Conservation (phyloP, 495 filamentous ascomycete genomes). For the Jackrogersella multiformis region DNA sequence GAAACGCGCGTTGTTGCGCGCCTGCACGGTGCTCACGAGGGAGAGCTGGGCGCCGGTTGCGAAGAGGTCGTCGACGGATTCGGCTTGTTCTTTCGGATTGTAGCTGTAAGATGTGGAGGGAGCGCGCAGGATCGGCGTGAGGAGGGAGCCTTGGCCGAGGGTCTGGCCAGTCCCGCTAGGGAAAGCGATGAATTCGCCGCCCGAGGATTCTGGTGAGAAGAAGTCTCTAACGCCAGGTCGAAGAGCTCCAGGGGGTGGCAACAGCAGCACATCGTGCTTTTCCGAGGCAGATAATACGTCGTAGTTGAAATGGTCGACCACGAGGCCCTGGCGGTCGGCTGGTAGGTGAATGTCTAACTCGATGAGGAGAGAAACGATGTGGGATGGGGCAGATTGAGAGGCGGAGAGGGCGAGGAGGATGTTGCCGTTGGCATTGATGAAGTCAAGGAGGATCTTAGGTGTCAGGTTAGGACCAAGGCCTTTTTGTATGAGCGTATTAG, state of each 20-base stretch:
- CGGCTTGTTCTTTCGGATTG: conserved; percentile 88
- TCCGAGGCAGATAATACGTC: conserved; percentile 78
- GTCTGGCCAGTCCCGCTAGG: conserved; percentile 81
- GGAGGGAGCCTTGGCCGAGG: conserved; percentile 77
- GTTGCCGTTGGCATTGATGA: conserved; percentile 91
- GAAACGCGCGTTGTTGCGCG: conserved; percentile 91
- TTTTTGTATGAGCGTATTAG: conserved; percentile 57
- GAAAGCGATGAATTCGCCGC: conserved; percentile 71
- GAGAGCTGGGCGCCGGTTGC: conserved; percentile 82
- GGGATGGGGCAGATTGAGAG: conserved; percentile 74
- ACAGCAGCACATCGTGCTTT: conserved; percentile 86
- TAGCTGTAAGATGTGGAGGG: conserved; percentile 88
- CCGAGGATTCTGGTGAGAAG: conserved; percentile 70
- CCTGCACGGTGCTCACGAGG: conserved; percentile 84
- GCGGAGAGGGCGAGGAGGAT: conserved; percentile 88
- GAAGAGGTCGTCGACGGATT: conserved; percentile 77
- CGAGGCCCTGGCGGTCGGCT: conserved; percentile 78
- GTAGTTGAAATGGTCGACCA: conserved; percentile 96
- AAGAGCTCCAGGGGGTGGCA: conserved; percentile 68
- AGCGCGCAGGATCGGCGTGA: conserved; percentile 83
- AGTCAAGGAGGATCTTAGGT: conserved; percentile 86
- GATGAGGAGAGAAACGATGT: conserved; percentile 83
- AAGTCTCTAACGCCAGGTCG: conserved; percentile 78
- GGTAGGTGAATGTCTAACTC: conserved; percentile 93
- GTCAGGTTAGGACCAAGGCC: conserved; percentile 89